These are phyloP conservation scores for Rhodofomes roseus DNA, from an alignment of 1,284 basidiomycete species.

Conservation along the genomic window DNA sequence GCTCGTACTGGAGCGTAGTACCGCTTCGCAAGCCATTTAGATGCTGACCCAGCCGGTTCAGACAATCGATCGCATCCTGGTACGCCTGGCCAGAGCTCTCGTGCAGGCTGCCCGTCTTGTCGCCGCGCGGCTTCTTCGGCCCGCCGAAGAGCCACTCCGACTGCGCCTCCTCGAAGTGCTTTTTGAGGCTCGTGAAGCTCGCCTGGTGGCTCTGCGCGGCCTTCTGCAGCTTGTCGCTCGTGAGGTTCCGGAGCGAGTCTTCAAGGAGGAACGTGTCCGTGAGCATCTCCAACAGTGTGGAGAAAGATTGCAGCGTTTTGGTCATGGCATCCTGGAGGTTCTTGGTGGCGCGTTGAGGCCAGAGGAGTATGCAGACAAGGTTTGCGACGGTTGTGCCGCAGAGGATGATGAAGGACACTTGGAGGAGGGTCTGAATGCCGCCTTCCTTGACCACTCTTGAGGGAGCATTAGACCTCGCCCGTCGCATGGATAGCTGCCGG, in stretches of 20 bases:
- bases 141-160: conserved; percentile 68
- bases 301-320: conserved; percentile 83
- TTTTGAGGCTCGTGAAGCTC: conserved; percentile 85
- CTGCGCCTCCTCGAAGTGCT: conserved; percentile 78
- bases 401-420: conserved; percentile 76
- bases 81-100: conserved; percentile 59
- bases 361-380: conserved; percentile 77
- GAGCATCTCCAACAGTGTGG: conserved; percentile 78
- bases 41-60: conserved; percentile 89
- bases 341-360: conserved; percentile 81
- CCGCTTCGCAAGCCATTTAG: conserved; percentile 83
- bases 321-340: conserved; percentile 84
- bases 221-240: conserved; percentile 60
- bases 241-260: conserved; percentile 52
- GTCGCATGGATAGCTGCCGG: conserved; percentile 5
- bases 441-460: conserved; percentile 87
- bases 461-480: neutral
- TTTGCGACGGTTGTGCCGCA: conserved; percentile 80
- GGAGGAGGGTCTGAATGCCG: conserved; percentile 67
- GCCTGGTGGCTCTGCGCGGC: conserved; percentile 82
- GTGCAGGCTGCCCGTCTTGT: conserved; percentile 18
- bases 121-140: conserved; percentile 29
- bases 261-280: conserved; percentile 85
- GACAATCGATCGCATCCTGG: conserved; percentile 77
- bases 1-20: conserved; percentile 77